phyloP scores from a whole-genome alignment of 2,329 filamentous ascomycete species.

The Claviceps africana region DNA sequence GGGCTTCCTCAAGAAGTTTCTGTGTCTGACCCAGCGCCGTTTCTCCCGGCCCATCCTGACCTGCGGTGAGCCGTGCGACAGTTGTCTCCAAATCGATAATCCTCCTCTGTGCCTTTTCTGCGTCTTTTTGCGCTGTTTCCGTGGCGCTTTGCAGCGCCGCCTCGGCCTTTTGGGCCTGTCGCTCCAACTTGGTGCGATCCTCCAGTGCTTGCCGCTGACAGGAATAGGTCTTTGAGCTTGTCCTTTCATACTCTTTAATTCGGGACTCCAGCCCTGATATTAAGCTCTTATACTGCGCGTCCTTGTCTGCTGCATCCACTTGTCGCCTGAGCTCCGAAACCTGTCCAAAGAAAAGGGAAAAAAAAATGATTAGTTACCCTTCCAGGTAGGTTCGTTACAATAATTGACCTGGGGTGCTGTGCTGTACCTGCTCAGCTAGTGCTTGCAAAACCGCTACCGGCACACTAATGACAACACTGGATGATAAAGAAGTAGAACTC shows the following conservation, averaged over 20 bases:
- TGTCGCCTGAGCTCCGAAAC: constrained; percentile 17
- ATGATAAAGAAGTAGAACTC: background rate
- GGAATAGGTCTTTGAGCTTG: constrained; percentile 29
- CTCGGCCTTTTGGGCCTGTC: constrained; percentile 28
- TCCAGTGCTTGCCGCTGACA: constrained; percentile 35
- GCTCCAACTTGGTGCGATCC: constrained; percentile 35
- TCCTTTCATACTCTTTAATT: constrained; percentile 30
- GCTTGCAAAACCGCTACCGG: constrained; percentile 22
- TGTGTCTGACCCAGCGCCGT: constrained; percentile 15
- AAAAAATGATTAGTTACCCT: background rate
- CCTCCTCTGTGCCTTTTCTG: constrained; percentile 24
- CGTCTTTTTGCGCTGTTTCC: constrained; percentile 17
- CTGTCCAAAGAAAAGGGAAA: constrained; percentile 8
- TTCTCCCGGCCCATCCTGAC: constrained; percentile 11
- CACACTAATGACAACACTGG: constrained; percentile 14
- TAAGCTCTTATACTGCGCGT: constrained; percentile 24
- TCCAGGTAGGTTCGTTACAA: background rate
- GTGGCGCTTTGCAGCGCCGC: constrained; percentile 15
- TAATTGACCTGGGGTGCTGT: background rate
- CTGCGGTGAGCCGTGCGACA: constrained; percentile 16
- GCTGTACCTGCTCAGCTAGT: constrained; percentile 24
- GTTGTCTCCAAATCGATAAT: constrained; percentile 23
- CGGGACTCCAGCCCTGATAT: constrained; percentile 31
- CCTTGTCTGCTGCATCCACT: constrained; percentile 14
- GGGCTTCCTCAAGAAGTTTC: constrained; percentile 22